These are phyloP conservation scores for Blastocystis sp. DNA, from an alignment of 352 stramenopile species.

Conservation along the genomic window DNA sequence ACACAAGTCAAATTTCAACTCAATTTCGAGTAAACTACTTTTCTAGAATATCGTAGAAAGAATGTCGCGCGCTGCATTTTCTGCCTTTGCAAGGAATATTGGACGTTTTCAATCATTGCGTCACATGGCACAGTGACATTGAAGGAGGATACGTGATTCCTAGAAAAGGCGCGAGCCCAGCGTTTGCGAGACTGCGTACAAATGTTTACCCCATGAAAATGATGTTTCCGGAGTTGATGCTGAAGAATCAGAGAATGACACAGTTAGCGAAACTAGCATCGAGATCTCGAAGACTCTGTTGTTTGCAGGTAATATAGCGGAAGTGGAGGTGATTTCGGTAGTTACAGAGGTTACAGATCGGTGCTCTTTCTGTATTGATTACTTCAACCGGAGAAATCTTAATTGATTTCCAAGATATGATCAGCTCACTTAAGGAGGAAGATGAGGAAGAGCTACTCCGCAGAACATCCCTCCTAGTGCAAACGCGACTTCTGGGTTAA, in stretches of 20 bases:
- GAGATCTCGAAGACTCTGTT: background rate
- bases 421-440: slow-evolving; percentile 3
- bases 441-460: slow-evolving; percentile 43
- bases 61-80: slow-evolving; percentile 42
- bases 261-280: background rate
- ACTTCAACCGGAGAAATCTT: slow-evolving; percentile 7
- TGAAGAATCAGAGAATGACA: slow-evolving; percentile 35
- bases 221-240: background rate
- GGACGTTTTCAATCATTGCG: background rate
- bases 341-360: slow-evolving; percentile 23
- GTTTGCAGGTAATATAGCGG: background rate
- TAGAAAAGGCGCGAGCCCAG: background rate
- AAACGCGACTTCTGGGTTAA: slow-evolving; percentile 17
- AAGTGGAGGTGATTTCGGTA: background rate
- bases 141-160: background rate
- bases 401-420: slow-evolving; percentile 48
- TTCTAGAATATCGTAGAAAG: background rate
- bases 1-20: background rate
- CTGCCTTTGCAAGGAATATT: background rate
- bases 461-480: slow-evolving; percentile 54
- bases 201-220: background rate
- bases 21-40: background rate
- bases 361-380: slow-evolving; percentile 11
- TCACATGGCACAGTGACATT: background rate
- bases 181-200: background rate